Conservation (phyloP, 495 filamentous ascomycete genomes). For the Trichoderma erinaceum region DNA sequence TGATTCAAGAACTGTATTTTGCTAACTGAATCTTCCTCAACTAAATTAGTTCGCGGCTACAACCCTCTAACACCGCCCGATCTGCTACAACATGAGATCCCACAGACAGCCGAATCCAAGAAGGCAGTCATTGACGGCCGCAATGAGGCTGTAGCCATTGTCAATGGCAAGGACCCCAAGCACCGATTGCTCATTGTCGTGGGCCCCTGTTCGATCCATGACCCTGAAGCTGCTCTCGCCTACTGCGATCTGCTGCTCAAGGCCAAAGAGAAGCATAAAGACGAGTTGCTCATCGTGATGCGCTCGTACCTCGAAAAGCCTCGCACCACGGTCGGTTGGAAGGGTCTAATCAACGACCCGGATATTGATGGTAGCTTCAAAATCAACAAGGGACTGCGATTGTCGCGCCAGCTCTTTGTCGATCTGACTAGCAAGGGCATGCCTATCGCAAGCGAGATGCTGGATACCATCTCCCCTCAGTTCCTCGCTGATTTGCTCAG, state of each 20-base stretch:
- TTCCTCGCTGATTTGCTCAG: slow-evolving; percentile 92
- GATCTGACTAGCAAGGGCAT: slow-evolving; percentile 92
- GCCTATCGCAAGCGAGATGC: slow-evolving; percentile 97
- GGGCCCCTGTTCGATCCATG: slow-evolving; percentile 96
- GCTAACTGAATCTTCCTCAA: slow-evolving; percentile 16
- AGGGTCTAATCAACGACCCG: slow-evolving; percentile 97
- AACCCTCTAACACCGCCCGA: slow-evolving; percentile 92
- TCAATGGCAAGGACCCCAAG: slow-evolving; percentile 70
- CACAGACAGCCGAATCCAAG: slow-evolving; percentile 69
- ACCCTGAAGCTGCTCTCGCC: slow-evolving; percentile 83
- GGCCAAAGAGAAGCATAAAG: slow-evolving; percentile 82
- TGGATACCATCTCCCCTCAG: slow-evolving; percentile 97
- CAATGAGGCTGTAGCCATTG: slow-evolving; percentile 71
- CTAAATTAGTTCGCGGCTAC: slow-evolving; percentile 69
- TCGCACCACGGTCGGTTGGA: slow-evolving; percentile 97
- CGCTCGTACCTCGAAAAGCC: slow-evolving; percentile 98
- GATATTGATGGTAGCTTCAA: slow-evolving; percentile 98
- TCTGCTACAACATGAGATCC: slow-evolving; percentile 91
- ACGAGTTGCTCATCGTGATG: slow-evolving; percentile 94
- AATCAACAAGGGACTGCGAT: slow-evolving; percentile 93
- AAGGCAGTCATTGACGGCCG: slow-evolving; percentile 74
- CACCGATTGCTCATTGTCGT: slow-evolving; percentile 84
- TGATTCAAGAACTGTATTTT: not conserved
- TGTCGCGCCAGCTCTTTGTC: slow-evolving; percentile 86
- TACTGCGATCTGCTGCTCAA: slow-evolving; percentile 81